These are phyloP conservation scores for Phialophora verrucosa DNA, from an alignment of 2,329 filamentous ascomycete genomes.

Conservation along the genomic window DNA sequence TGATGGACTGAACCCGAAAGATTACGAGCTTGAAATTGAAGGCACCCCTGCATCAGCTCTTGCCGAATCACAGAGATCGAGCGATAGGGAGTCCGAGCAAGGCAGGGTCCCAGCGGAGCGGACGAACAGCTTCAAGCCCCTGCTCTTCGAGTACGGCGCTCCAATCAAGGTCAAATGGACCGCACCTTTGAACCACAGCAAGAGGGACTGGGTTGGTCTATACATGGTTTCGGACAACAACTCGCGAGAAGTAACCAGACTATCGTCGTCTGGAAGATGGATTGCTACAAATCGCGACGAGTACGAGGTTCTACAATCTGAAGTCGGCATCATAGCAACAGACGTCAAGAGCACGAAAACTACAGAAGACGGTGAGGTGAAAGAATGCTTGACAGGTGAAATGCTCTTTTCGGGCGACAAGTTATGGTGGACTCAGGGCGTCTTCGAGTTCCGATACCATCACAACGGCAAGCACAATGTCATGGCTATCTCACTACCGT, in stretches of 20 bases:
- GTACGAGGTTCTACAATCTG: constrained; percentile 76
- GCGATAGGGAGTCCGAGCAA: constrained; percentile 74
- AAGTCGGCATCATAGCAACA: constrained; percentile 74
- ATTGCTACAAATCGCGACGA: constrained; percentile 75
- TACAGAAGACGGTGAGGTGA: constrained; percentile 46
- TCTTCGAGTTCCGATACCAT: constrained; percentile 97
- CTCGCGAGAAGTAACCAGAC: constrained; percentile 80
- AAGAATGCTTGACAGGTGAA: constrained; percentile 73
- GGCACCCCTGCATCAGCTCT: constrained; percentile 64
- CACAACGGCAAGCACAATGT: constrained; percentile 91
- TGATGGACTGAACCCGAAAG: constrained; percentile 76
- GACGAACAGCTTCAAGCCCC: constrained; percentile 67
- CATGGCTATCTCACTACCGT: constrained; percentile 91
- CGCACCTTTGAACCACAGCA: constrained; percentile 83
- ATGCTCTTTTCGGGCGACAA: constrained; percentile 90
- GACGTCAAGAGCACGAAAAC: constrained; percentile 64
- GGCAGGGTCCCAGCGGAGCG: constrained; percentile 69
- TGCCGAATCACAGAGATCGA: constrained; percentile 64
- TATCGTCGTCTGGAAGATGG: constrained; percentile 89
- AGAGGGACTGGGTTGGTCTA: constrained; percentile 92
- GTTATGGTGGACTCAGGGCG: constrained; percentile 94
- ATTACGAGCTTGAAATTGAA: constrained; percentile 78
- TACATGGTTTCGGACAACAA: constrained; percentile 96
- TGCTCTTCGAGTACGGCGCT: constrained; percentile 85
- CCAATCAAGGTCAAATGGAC: constrained; percentile 91